These are phyloP conservation scores for Yamadazyma dushanensis DNA, from an alignment of 1,139 yeast species.

Conservation along the genomic window DNA sequence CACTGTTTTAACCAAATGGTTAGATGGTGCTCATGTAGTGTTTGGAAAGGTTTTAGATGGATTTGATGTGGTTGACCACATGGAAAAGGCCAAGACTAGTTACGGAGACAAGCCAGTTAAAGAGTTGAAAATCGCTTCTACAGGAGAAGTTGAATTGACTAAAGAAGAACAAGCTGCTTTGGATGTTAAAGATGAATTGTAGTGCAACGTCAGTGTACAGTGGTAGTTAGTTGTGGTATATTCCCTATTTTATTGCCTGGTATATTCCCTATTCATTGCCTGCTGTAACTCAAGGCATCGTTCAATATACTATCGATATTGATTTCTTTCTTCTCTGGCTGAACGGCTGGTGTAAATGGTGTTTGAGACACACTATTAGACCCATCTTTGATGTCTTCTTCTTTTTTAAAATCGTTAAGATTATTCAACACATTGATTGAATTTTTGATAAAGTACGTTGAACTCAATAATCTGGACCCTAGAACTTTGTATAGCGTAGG, in stretches of 20 bases:
- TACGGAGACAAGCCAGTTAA: constrained; percentile 52
- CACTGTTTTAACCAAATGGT: constrained; percentile 61
- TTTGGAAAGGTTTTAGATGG: constrained; percentile 79
- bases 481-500: constrained; percentile 54
- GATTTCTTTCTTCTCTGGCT: constrained; percentile 9
- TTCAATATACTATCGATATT: constrained; percentile 12
- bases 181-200: constrained; percentile 30
- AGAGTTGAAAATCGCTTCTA: constrained; percentile 47
- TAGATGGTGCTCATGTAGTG: constrained; percentile 75
- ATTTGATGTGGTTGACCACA: constrained; percentile 55
- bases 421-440: constrained; percentile 35
- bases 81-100: constrained; percentile 53
- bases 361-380: constrained; percentile 10
- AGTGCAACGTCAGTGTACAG: constrained; percentile 8
- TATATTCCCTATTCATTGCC: neutral
- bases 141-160: constrained; percentile 42
- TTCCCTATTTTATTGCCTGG: no score
- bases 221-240: no score
- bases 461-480: constrained; percentile 38
- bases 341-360: constrained; percentile 12
- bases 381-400: constrained; percentile 19
- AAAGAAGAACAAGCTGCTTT: constrained; percentile 21
- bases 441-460: constrained; percentile 37
- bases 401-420: constrained; percentile 35
- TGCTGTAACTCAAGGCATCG: constrained; percentile 9